Evolutionary conservation across 2,329 filamentous ascomycete species (phyloP), one percentile per base, ranked within the genome.

Genomic region (Fusarium sulawesiense): DNA sequence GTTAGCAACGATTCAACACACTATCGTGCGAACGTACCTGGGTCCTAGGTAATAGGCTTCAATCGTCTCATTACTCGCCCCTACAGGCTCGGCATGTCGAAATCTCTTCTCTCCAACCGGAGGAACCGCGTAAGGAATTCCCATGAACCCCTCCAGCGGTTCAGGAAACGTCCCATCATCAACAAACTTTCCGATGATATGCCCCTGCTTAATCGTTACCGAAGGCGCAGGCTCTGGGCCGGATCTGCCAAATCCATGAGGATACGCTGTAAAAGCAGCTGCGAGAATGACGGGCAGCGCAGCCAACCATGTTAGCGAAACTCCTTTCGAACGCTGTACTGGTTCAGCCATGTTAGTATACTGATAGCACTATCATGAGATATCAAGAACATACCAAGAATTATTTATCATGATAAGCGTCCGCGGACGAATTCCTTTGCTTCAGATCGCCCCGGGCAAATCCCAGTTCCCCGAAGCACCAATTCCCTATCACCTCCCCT

Each of bases 61-160:
- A 2, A 67, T 37, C 2, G 69, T 73, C 21, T 68, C 72, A 41
- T 79, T 76, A 11, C 75, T 72, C 10, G 57, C 50, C 14, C 72
- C 68, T 3, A 81, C 70, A 18, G 73, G 61, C 42, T 74, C 76
- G 4, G 82, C 76, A 12, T 73, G 79, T 7, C 69, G 76, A 60
- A 86, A 86, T 18, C 84, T 76, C 5, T 78, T 76, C 10, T 83
- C 74, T 4, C 80, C 82, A 21, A 77, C 74, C 5, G 84, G 83
- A n/a, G 82, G 80, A 11, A 82, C 68, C 0, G 82, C 83, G 72
- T 85, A 86, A 0, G 82, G 83, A 42, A 86, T 81, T 2, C 83
- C 83, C 46, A 84, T 78, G 63, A 86, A 86, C 3, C 77, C 73
- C 49, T 82, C 79, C 6, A 81, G 56, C 1, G 77, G 75, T n/a